Percentiles rank a stretch among this genome's conserved stretches.
phyloP scores from a whole-genome alignment of 164 flowering plant genomes.

The Kalanchoe fedtschenkoi region DNA sequence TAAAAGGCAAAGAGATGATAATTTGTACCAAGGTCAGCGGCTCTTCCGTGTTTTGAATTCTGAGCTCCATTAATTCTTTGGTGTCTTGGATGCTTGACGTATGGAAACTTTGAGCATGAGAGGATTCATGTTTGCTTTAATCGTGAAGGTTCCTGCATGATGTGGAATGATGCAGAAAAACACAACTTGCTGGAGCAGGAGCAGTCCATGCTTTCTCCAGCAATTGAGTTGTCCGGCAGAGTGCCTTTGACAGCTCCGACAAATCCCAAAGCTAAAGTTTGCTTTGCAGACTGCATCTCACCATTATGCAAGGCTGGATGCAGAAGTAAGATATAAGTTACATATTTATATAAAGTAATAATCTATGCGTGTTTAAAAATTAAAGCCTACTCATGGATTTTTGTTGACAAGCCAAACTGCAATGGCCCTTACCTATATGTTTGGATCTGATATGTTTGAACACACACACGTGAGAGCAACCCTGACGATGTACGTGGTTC shows the following conservation, averaged over 20 bases:
- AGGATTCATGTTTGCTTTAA: conserved; percentile 9
- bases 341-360: background rate
- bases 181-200: conserved; percentile 6
- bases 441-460: too few species aligned
- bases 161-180: too few species aligned
- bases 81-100: too few species aligned
- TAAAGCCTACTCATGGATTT: background rate
- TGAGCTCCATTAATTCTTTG: background rate
- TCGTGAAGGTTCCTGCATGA: too few species aligned
- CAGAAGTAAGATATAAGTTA: conserved; percentile 19
- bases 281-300: conserved; percentile 22
- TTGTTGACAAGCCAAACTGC: conserved; percentile 41
- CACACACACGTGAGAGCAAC: too few species aligned
- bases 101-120: conserved; percentile 5
- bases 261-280: conserved; percentile 19
- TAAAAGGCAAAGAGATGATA: background rate
- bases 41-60: background rate
- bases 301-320: conserved; percentile 34
- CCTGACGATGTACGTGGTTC: too few species aligned
- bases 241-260: conserved; percentile 20
- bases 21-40: background rate
- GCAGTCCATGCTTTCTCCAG: conserved; percentile 20
- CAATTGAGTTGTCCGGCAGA: conserved; percentile 20
- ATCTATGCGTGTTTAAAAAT: background rate
- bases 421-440: conserved; percentile 54